Base-by-base conservation (phyloP, 1,284 basidiomycete genomes). In the Xerocomus nothofagi region DNA sequence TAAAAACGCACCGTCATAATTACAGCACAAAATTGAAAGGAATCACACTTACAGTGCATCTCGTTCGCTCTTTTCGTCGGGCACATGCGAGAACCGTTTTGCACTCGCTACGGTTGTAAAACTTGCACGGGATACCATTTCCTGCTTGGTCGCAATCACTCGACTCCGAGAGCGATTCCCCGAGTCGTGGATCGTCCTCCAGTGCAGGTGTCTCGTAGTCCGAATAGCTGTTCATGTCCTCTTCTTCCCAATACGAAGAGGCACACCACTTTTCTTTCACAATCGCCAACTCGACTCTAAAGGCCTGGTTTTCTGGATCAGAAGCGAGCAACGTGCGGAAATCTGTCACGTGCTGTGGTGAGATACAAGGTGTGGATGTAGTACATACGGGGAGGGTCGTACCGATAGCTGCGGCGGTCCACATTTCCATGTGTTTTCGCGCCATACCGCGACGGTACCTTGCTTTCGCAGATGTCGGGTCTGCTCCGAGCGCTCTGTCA, bases 41-140 rank as follows among this genome's bases (percentile, higher is more conserved):
- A 23, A 41, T 11, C 9, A 30, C 4, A 69, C 77, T 54, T 47
- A 81, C 79, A 78, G 58, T 11, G 68, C 66, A 52, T 82, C 78
- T 11, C 76, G 68, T 4, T 79, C 68, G 54, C 80, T 81, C 60
- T 72, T 74, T 30, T 68, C 56, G 56, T 82, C 79, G 0, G 76
- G 77, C 2, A 76, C 75, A 63, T 82, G 80, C 18, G 71, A 75
- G 58, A 66, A 80, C 8, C 50, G 51, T 68, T 8, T 50, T 63
- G 55, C 77, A 78, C 1, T 76, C 75, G 23, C 65, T 63, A 49
- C 73, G 76, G 51, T 82, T 81, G 58, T 81, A 77, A 59, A 73
- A 76, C 36, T 73, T 67, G 61, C 80, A 82, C 0, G 79, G 73
- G 6, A 74, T 71, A 2, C 72, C 70, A 47, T 77, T 79, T 2